Percentiles rank a stretch among this genome's conserved stretches.
Evolutionary conservation across 1,284 basidiomycete genomes (phyloP).

Genomic region (Meripilus lineatus): DNA sequence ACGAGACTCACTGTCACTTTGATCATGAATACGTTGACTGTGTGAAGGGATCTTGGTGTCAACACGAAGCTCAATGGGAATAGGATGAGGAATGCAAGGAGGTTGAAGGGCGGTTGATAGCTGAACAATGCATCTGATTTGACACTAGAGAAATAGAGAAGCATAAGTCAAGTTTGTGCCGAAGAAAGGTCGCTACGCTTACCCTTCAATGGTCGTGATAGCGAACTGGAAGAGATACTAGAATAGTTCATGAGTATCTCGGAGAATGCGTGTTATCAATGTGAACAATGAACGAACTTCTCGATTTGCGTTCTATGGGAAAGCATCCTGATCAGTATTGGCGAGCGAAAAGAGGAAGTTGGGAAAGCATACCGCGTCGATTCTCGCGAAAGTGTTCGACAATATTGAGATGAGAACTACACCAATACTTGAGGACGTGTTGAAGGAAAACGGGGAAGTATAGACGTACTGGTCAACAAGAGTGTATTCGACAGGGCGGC

Average conservation of each 20-base stretch:
- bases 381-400: constrained; percentile 79
- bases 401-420: constrained; percentile 81
- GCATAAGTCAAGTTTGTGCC: neutral
- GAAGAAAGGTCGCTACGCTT: constrained; percentile 17
- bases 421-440: constrained; percentile 16
- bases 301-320: constrained; percentile 70
- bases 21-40: constrained; percentile 79
- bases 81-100: constrained; percentile 72
- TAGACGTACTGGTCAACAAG: constrained; percentile 64
- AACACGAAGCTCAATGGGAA: constrained; percentile 73
- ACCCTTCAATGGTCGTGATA: constrained; percentile 87
- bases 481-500: constrained; percentile 80
- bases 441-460: neutral
- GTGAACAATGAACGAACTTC: constrained; percentile 46
- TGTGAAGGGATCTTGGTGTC: constrained; percentile 71
- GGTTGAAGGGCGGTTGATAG: constrained; percentile 84
- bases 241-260: neutral
- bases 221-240: constrained; percentile 87
- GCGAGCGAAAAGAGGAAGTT: constrained; percentile 5
- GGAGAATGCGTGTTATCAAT: neutral
- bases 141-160: constrained; percentile 47
- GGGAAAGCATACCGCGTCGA: constrained; percentile 58
- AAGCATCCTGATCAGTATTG: neutral
- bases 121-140: constrained; percentile 89
- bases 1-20: constrained; percentile 53